Conservation (phyloP, 352 stramenopile species). For the Pythium sp. region DNA sequence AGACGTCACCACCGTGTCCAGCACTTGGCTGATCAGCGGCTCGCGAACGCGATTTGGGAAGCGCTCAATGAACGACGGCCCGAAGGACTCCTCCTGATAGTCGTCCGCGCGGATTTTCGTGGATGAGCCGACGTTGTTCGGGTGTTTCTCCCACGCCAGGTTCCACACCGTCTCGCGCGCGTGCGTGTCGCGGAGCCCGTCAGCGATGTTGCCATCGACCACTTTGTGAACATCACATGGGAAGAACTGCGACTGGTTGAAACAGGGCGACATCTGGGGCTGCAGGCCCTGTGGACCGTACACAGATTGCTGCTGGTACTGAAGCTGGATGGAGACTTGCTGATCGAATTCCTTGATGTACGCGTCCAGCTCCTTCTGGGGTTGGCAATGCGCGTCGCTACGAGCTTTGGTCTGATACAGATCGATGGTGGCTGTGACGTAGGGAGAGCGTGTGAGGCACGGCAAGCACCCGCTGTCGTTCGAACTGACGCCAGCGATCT, state of each 20-base stretch:
- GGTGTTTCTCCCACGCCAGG: slow-evolving; percentile 59
- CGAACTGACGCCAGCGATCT: slow-evolving; percentile 38
- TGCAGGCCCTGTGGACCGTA: slow-evolving; percentile 62
- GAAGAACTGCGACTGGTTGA: slow-evolving; percentile 81
- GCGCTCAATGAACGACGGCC: slow-evolving; percentile 63
- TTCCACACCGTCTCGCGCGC: slow-evolving; percentile 37
- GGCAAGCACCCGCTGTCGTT: slow-evolving; percentile 50
- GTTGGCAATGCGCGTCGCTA: slow-evolving; percentile 38
- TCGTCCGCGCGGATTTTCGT: slow-evolving; percentile 62
- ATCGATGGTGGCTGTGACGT: slow-evolving; percentile 38
- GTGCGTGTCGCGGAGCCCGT: slow-evolving; percentile 35
- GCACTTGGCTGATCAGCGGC: slow-evolving; percentile 13
- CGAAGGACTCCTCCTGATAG: slow-evolving; percentile 34
- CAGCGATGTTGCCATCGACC: slow-evolving; percentile 57
- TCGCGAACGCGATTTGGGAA: slow-evolving; percentile 53
- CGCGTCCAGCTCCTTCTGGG: slow-evolving; percentile 69
- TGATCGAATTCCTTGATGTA: slow-evolving; percentile 84
- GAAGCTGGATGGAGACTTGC: slow-evolving; percentile 72
- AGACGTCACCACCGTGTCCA: slow-evolving; percentile 31
- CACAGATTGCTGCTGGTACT: slow-evolving; percentile 68
- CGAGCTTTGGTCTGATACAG: slow-evolving; percentile 37
- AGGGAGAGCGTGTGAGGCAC: slow-evolving; percentile 57
- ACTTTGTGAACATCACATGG: slow-evolving; percentile 78
- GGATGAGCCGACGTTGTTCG: slow-evolving; percentile 57
- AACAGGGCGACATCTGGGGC: slow-evolving; percentile 75